These are phyloP conservation scores for Globisporangium splendens DNA, from an alignment of 352 stramenopile genomes.

Conservation along the genomic window DNA sequence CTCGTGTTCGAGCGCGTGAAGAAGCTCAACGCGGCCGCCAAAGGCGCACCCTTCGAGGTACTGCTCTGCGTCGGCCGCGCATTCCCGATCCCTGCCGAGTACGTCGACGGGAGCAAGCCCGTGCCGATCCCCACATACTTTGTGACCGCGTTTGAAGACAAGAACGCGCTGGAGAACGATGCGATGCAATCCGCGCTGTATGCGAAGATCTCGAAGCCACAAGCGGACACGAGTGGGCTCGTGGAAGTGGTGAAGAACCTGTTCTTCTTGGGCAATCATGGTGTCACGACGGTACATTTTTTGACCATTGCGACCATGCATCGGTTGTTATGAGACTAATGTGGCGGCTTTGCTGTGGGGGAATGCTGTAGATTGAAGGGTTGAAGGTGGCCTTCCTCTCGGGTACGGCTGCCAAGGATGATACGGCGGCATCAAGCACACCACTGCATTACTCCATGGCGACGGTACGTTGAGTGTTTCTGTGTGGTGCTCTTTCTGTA, in stretches of 20 bases:
- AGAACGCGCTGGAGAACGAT: slow-evolving; percentile 22
- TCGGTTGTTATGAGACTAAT: too few species aligned
- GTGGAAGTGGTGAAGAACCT: slow-evolving; percentile 49
- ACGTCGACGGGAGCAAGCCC: slow-evolving; percentile 26
- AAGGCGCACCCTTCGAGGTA: slow-evolving; percentile 52
- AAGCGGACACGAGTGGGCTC: slow-evolving; percentile 6
- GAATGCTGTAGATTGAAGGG: slow-evolving; percentile 14
- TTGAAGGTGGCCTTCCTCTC: slow-evolving; percentile 26
- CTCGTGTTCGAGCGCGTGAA: slow-evolving; percentile 63
- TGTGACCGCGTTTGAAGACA: slow-evolving; percentile 30
- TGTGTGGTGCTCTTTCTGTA: too few species aligned
- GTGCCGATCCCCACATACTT: slow-evolving; percentile 67
- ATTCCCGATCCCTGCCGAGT: slow-evolving; percentile 51
- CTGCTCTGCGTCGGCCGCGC: slow-evolving; percentile 59
- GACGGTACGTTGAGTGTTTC: slow-evolving; percentile 5
- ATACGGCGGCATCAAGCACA: not conserved
- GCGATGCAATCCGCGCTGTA: slow-evolving; percentile 32
- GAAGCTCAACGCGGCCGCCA: slow-evolving; percentile 61
- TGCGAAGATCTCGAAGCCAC: slow-evolving; percentile 25
- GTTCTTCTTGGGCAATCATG: slow-evolving; percentile 42
- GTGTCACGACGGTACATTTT: slow-evolving; percentile 31
- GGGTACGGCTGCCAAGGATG: slow-evolving; percentile 5
- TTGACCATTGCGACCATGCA: not conserved
- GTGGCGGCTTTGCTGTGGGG: too few species aligned
- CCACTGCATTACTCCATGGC: slow-evolving; percentile 3